Conservation (phyloP, 2,329 filamentous ascomycete genomes). For the Paecilomyces formosus region DNA sequence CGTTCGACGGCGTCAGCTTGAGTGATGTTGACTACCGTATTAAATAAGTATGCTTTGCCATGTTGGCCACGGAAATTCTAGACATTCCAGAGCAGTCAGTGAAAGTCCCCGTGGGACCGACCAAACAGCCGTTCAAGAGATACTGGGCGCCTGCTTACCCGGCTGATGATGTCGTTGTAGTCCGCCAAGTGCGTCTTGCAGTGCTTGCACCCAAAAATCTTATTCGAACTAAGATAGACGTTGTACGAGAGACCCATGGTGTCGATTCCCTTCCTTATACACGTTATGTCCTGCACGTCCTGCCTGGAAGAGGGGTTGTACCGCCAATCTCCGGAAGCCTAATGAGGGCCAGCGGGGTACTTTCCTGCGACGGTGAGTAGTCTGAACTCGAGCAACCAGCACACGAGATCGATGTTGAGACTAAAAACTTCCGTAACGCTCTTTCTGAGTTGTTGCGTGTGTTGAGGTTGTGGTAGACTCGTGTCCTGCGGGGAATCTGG, state of each 20-base stretch:
- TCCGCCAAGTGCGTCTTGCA: slow-evolving; percentile 96
- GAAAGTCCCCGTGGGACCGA: background rate
- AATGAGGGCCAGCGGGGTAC: background rate
- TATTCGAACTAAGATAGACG: slow-evolving; percentile 75
- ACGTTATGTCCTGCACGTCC: background rate
- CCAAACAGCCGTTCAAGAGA: background rate
- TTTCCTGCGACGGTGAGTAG: background rate
- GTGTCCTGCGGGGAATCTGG: background rate
- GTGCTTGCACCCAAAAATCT: slow-evolving; percentile 86
- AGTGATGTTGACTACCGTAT: slow-evolving; percentile 84
- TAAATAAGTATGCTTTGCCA: slow-evolving; percentile 96
- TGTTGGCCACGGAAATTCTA: slow-evolving; percentile 98
- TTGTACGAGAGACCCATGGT: slow-evolving; percentile 86
- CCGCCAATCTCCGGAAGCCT: background rate
- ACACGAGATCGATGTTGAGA: background rate
- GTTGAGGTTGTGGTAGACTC: background rate
- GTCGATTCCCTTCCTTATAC: background rate
- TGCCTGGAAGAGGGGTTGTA: background rate
- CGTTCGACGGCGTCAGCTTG: slow-evolving; percentile 78
- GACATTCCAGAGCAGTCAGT: slow-evolving; percentile 1
- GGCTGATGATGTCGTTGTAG: slow-evolving; percentile 90
- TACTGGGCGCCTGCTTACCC: slow-evolving; percentile 50
- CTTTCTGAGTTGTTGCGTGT: background rate
- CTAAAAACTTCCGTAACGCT: background rate
- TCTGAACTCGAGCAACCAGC: background rate